phyloP scores from a whole-genome alignment of 2,329 filamentous ascomycete species.

The Phaeoacremonium minimum region DNA sequence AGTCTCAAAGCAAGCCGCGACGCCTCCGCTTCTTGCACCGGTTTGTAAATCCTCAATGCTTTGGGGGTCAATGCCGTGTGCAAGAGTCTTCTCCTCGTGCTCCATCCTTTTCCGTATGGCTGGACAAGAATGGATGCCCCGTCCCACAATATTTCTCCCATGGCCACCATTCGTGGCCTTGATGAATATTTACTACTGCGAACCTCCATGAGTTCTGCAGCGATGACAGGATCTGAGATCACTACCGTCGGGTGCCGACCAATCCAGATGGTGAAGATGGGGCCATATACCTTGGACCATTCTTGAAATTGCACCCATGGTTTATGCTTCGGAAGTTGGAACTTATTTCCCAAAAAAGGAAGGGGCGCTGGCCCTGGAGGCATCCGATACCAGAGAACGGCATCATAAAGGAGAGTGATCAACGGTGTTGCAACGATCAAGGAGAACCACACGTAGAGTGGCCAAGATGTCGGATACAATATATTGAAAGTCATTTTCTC shows the following conservation, averaged over 20 bases:
- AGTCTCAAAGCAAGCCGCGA: conserved; percentile 36
- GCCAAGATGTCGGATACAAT: conserved; percentile 11
- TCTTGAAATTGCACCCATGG: conserved; percentile 34
- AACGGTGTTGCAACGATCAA: conserved; percentile 14
- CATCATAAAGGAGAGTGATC: conserved; percentile 21
- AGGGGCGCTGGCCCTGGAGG: conserved; percentile 40
- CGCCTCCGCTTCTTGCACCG: conserved; percentile 43
- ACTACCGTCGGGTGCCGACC: conserved; percentile 38
- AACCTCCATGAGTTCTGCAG: conserved; percentile 38
- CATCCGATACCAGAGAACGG: conserved; percentile 28
- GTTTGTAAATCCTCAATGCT: conserved; percentile 37
- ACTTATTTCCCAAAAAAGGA: conserved; percentile 37
- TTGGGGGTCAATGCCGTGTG: conserved; percentile 38
- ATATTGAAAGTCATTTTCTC: background rate
- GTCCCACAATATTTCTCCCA: conserved; percentile 24
- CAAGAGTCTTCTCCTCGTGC: conserved; percentile 32
- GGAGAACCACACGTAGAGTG: conserved; percentile 13
- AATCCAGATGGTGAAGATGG: conserved; percentile 43
- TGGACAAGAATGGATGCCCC: conserved; percentile 40
- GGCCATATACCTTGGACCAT: conserved; percentile 37
- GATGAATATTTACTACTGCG: conserved; percentile 29
- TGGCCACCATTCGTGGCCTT: conserved; percentile 14
- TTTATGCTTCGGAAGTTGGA: conserved; percentile 16
- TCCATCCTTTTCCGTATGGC: conserved; percentile 43
- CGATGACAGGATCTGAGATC: conserved; percentile 36